Evolutionary conservation across 1,284 basidiomycete species (phyloP).

Genomic region (Sparassis latifolia): DNA sequence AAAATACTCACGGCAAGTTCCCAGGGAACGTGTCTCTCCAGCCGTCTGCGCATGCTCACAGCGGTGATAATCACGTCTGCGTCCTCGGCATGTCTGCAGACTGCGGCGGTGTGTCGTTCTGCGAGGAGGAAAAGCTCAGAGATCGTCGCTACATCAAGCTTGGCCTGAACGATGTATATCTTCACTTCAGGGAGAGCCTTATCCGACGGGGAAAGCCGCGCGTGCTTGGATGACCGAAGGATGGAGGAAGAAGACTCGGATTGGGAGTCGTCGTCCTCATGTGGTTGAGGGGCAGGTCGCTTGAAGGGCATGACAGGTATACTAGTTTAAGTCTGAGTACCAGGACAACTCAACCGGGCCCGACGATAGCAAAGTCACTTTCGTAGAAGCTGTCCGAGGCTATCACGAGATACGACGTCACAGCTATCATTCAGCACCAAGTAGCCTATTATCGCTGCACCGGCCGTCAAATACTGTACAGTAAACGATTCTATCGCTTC

Average conservation of each 20-base stretch:
- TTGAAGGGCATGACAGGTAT: constrained; percentile 23
- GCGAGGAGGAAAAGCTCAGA: constrained; percentile 42
- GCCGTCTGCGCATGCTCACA: constrained; percentile 54
- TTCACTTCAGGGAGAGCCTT: constrained; percentile 25
- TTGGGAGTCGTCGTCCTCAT: constrained; percentile 6
- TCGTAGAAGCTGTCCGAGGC: too few relatives aligned
- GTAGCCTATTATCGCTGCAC: too few relatives aligned
- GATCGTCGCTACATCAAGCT: constrained; percentile 39
- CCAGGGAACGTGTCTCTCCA: constrained; percentile 65
- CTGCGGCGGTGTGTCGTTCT: constrained; percentile 32
- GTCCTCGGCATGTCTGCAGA: constrained; percentile 36
- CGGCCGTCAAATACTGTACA: too few relatives aligned
- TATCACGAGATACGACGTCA: too few relatives aligned
- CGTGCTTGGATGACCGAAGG: constrained; percentile 9
- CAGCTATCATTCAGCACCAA: too few relatives aligned
- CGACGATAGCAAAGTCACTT: too few relatives aligned
- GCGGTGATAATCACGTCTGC: constrained; percentile 63
- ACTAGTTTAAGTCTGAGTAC: background rate
- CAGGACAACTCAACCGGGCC: too few relatives aligned
- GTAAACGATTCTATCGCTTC: too few relatives aligned
- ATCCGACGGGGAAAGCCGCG: constrained; percentile 7
- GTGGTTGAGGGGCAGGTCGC: constrained; percentile 13
- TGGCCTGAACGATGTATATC: constrained; percentile 55
- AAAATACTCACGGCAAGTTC: constrained; percentile 45
- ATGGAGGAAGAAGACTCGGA: constrained; percentile 13